phyloP scores from a whole-genome alignment of 75 land plant species.

The Isoetes taiwanensis region DNA sequence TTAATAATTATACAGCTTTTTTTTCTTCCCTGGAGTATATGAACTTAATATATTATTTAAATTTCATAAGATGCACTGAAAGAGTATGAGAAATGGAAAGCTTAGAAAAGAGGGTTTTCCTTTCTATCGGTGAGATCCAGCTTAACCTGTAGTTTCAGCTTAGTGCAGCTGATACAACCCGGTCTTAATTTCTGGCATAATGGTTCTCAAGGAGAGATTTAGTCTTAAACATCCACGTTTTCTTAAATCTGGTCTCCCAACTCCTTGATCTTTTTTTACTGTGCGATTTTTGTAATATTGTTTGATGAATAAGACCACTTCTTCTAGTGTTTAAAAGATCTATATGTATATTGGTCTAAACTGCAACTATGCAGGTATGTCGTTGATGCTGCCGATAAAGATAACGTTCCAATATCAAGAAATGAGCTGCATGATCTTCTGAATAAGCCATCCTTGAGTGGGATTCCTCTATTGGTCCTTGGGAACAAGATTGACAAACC shows the following conservation, averaged over 20 bases:
- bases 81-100: too few species aligned
- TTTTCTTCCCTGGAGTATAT: background rate
- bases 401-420: conserved; percentile 59
- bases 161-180: too few species aligned
- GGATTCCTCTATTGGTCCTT: conserved; percentile 72
- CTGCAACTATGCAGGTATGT: conserved; percentile 51
- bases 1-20: too few species aligned
- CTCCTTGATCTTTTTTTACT: background rate
- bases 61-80: too few species aligned
- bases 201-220: too few species aligned
- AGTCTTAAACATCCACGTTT: too few species aligned
- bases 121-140: too few species aligned
- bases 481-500: conserved; percentile 93
- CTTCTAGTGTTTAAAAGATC: background rate
- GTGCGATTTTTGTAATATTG: background rate
- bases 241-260: background rate
- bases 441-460: conserved; percentile 62
- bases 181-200: too few species aligned
- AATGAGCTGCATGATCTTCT: conserved; percentile 75
- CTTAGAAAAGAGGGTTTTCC: too few species aligned
- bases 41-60: too few species aligned
- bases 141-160: too few species aligned
- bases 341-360: background rate
- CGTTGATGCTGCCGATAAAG: conserved; percentile 88
- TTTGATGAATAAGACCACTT: background rate